These are phyloP conservation scores for Cephalotrichum gorgonifer DNA, from an alignment of 2,329 filamentous ascomycete species.

Conservation along the genomic window DNA sequence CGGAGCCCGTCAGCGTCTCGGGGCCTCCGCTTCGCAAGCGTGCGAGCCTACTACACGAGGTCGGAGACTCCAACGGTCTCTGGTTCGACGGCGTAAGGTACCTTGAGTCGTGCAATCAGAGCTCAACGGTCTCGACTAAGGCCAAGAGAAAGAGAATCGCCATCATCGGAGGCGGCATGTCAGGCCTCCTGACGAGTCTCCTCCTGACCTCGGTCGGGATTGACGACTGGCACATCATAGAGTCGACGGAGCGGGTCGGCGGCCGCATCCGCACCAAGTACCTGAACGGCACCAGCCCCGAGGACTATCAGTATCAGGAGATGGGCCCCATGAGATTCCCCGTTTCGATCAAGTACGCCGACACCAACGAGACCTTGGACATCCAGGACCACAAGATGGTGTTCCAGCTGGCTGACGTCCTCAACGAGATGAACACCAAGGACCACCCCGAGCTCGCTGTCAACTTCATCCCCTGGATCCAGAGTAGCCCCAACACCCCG, in stretches of 20 bases:
- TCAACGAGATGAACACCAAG: constrained; percentile 52
- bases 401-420: constrained; percentile 48
- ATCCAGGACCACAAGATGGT: constrained; percentile 55
- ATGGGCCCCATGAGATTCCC: constrained; percentile 59
- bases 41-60: constrained; percentile 5
- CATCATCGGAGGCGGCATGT: constrained; percentile 57
- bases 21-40: constrained; percentile 8
- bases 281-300: constrained; percentile 41
- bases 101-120: constrained; percentile 33
- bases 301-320: constrained; percentile 58
- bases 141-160: constrained; percentile 49
- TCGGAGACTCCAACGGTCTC: constrained; percentile 25
- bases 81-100: constrained; percentile 58
- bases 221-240: constrained; percentile 50
- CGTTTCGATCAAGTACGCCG: constrained; percentile 35
- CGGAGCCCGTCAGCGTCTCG: constrained; percentile 22
- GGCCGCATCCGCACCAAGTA: constrained; percentile 56
- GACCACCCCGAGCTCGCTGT: constrained; percentile 34
- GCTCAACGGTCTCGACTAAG: constrained; percentile 33
- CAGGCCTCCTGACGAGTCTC: constrained; percentile 50
- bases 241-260: constrained; percentile 49
- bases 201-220: constrained; percentile 41
- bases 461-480: constrained; percentile 53
- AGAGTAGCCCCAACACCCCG: constrained; percentile 42
- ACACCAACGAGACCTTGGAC: constrained; percentile 44